Percentiles rank a stretch among this genome's conserved stretches.
Evolutionary conservation across 441 rosid species (phyloP).

Genomic region (Gossypium schwendimanii): DNA sequence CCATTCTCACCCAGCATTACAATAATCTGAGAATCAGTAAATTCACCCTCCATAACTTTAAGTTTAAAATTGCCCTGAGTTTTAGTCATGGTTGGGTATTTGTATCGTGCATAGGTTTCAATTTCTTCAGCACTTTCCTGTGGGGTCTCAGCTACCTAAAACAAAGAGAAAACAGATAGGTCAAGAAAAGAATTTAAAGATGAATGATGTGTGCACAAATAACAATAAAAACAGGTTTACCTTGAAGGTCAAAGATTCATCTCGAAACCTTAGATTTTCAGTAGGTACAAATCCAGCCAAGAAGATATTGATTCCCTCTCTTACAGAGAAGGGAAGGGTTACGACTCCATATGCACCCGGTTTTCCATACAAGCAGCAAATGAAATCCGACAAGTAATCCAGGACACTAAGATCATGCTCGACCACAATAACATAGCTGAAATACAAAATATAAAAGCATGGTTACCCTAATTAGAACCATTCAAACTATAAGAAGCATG

Average conservation of each 20-base stretch:
- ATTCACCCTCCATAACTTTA: conserved; percentile 86
- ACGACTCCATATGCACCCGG: conserved; percentile 99
- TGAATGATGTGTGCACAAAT: neutral
- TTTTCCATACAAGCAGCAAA: conserved; percentile 93
- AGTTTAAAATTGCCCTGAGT: conserved; percentile 79
- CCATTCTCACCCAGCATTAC: conserved; percentile 99
- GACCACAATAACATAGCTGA: conserved; percentile 94
- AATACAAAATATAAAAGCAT: conserved; percentile 7
- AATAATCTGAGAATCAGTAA: conserved; percentile 90
- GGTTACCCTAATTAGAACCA: neutral
- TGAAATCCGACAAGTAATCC: conserved; percentile 91
- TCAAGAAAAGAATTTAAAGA: neutral
- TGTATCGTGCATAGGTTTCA: conserved; percentile 86
- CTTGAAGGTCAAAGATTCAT: conserved; percentile 87
- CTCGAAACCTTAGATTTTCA: conserved; percentile 83
- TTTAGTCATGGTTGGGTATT: conserved; percentile 81
- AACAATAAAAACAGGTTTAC: conserved; percentile 23
- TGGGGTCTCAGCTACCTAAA: conserved; percentile 94
- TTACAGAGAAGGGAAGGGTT: conserved; percentile 96
- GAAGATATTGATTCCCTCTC: conserved; percentile 95
- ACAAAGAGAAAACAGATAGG: conserved; percentile 16
- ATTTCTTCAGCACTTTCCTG: conserved; percentile 83
- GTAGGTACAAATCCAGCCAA: conserved; percentile 97
- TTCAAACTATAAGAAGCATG: neutral
- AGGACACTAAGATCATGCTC: conserved; percentile 98